A percentile compares a stretch with the other conserved stretches of the same genome.
Conservation (phyloP, 208 protist genomes). For the Naegleria fowleri region DNA sequence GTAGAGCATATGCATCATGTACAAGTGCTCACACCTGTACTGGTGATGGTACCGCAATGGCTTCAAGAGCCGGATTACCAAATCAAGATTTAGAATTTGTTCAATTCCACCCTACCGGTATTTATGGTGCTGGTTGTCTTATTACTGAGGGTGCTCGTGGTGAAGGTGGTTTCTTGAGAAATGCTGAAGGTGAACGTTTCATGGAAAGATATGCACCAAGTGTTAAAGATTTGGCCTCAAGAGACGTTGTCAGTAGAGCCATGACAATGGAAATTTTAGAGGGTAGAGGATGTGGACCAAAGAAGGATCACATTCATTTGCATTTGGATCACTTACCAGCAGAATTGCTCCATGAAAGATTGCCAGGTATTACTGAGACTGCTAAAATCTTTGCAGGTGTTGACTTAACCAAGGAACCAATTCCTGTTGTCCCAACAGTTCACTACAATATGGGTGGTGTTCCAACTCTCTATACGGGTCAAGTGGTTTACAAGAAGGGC, state of each 20-base stretch:
- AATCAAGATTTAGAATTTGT: constrained; percentile 97
- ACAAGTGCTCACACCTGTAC: constrained; percentile 98
- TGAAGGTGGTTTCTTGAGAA: constrained; percentile 93
- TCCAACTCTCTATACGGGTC: constrained; percentile 78
- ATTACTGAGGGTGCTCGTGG: constrained; percentile 96
- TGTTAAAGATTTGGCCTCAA: constrained; percentile 96
- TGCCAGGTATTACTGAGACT: constrained; percentile 97
- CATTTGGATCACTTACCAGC: constrained; percentile 93
- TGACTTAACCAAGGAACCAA: constrained; percentile 98
- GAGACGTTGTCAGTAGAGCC: constrained; percentile 97
- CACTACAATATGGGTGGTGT: constrained; percentile 98
- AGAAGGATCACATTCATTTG: constrained; percentile 94
- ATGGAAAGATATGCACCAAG: constrained; percentile 97
- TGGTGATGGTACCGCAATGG: constrained; percentile 97
- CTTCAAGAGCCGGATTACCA: constrained; percentile 92
- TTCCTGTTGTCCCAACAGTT: constrained; percentile 97
- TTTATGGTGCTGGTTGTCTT: constrained; percentile 96
- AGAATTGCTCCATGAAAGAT: constrained; percentile 87
- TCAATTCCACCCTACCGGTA: constrained; percentile 99
- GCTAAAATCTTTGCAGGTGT: constrained; percentile 97
- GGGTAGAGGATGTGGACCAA: constrained; percentile 77
- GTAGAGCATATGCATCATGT: constrained; percentile 90
- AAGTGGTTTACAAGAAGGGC: constrained; percentile 74
- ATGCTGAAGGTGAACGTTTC: constrained; percentile 95
- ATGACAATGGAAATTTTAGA: constrained; percentile 96